Evolutionary conservation across 345 rosid genomes (phyloP).

Genomic region (Linum tenue): DNA sequence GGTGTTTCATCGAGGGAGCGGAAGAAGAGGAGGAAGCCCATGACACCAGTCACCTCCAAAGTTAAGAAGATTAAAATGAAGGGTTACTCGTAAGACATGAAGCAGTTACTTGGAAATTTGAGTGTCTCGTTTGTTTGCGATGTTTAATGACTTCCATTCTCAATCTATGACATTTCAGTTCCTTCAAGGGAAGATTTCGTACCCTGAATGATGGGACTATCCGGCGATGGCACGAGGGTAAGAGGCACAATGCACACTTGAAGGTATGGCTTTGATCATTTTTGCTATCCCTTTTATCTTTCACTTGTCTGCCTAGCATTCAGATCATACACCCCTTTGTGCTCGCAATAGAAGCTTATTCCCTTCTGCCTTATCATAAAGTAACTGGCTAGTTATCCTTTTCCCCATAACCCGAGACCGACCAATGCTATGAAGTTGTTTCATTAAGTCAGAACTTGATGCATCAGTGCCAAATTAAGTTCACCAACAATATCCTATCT

Average conservation of each 20-base stretch:
- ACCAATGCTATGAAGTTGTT: background rate
- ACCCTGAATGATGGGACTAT: constrained; percentile 67
- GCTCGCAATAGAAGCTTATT: background rate
- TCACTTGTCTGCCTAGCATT: too few species aligned
- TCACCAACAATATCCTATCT: background rate
- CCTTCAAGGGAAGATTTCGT: constrained; percentile 70
- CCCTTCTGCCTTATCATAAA: background rate
- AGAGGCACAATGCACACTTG: constrained; percentile 81
- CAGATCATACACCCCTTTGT: background rate
- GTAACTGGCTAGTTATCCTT: background rate
- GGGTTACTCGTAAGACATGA: constrained; percentile 62
- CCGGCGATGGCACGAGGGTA: constrained; percentile 92
- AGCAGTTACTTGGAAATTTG: background rate
- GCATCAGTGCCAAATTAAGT: background rate
- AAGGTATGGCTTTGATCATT: constrained; percentile 36
- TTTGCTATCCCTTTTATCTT: too few species aligned
- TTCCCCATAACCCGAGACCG: background rate
- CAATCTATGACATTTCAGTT: constrained; percentile 33
- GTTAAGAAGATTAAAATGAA: constrained; percentile 78
- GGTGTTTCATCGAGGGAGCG: constrained; percentile 72
- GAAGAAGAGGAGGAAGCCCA: constrained; percentile 64
- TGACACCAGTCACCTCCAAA: constrained; percentile 73
- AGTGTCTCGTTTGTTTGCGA: background rate
- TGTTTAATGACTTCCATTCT: background rate
- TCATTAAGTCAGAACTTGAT: background rate